phyloP scores from a whole-genome alignment of 495 filamentous ascomycete species.

The Neurospora sp. region DNA sequence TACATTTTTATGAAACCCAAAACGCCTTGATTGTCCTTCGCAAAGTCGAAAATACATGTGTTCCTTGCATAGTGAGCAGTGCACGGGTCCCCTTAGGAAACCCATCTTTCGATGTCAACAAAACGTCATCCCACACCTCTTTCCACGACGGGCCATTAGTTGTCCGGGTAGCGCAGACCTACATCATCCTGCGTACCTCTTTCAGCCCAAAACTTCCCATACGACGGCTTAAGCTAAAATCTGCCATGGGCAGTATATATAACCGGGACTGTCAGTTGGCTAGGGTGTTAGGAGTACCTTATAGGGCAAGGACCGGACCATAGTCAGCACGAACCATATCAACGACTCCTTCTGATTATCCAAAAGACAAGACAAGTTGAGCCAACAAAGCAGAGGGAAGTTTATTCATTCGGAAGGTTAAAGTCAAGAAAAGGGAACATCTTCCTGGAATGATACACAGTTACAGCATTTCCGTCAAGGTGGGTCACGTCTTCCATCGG shows the following conservation, averaged over 20 bases:
- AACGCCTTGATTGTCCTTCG: not conserved
- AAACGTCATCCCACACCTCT: not conserved
- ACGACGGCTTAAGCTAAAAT: not conserved
- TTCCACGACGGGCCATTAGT: not conserved
- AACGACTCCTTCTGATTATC: not conserved
- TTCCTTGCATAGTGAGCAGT: not conserved
- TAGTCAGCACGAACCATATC: not conserved
- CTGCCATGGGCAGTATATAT: not conserved
- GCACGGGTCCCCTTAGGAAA: not conserved
- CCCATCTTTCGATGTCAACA: not conserved
- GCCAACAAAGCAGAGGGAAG: not conserved
- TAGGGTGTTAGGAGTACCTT: not conserved
- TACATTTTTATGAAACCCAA: not conserved
- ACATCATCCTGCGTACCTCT: not conserved
- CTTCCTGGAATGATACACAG: not conserved
- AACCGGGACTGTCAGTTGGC: not conserved
- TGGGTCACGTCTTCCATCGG: not conserved
- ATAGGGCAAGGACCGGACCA: not conserved
- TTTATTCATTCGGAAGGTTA: not conserved
- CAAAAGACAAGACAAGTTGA: not conserved
- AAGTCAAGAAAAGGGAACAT: not conserved
- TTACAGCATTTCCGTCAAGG: not conserved
- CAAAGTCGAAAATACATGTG: not conserved
- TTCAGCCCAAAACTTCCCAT: not conserved
- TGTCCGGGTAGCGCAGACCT: not conserved